A percentile compares a stretch with the other conserved stretches of the same genome.
phyloP scores from a whole-genome alignment of 148 eudicot species.

The Vaccinium darrowii region DNA sequence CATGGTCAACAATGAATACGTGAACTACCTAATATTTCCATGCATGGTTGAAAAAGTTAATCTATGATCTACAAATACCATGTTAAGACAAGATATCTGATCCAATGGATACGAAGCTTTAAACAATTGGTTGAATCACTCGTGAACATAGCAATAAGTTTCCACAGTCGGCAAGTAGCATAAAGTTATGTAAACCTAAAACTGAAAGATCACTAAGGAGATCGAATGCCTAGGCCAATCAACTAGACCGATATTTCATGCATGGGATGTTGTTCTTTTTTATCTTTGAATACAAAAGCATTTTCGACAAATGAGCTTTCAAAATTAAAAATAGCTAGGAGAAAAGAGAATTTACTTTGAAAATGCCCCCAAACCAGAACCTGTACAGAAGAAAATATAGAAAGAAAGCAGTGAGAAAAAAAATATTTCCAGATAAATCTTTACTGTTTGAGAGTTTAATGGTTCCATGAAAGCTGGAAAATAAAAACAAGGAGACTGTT shows the following conservation, averaged over 20 bases:
- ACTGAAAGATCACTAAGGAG: not conserved
- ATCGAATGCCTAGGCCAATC: not conserved
- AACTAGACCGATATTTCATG: not conserved
- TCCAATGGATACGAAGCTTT: not conserved
- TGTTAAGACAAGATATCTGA: not conserved
- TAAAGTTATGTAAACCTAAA: not conserved
- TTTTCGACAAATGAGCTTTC: not conserved
- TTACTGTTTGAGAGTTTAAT: not conserved
- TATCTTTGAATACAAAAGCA: not conserved
- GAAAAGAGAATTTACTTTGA: conserved; percentile 39
- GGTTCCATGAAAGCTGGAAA: not conserved
- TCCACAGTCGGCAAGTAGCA: not conserved
- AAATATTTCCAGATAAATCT: not conserved
- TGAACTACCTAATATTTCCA: not conserved
- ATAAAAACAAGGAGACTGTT: not conserved
- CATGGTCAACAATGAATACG: not conserved
- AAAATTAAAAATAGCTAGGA: not conserved
- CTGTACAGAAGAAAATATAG: conserved; percentile 31
- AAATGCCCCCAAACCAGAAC: conserved; percentile 64
- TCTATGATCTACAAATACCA: not conserved
- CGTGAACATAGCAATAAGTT: not conserved
- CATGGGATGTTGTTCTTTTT: not conserved
- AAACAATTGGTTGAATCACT: not conserved
- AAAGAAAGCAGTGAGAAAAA: conserved; percentile 8
- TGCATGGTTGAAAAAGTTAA: not conserved